Conservation (phyloP, 2,329 filamentous ascomycete genomes). For the Trichoderma harzianum region DNA sequence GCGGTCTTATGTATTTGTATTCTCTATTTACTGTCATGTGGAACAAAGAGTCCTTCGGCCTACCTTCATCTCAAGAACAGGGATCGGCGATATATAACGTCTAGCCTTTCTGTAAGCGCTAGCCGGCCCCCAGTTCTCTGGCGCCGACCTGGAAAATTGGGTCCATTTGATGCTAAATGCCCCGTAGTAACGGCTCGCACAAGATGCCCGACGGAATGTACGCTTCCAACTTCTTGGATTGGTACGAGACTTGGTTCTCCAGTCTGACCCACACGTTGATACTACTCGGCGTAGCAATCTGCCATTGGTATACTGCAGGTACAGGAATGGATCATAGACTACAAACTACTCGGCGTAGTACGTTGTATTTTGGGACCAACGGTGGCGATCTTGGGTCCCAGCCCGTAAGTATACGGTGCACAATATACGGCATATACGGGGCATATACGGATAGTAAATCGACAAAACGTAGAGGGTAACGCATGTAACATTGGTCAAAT, state of each 20-base stretch:
- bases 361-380: neutral
- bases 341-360: neutral
- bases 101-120: neutral
- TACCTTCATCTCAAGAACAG: neutral
- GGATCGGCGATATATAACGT: neutral
- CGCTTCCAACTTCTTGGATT: neutral
- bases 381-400: neutral
- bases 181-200: neutral
- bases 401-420: neutral
- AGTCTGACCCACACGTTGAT: neutral
- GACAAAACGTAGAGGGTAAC: neutral
- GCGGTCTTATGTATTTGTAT: neutral
- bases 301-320: neutral
- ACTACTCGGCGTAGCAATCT: neutral
- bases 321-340: neutral
- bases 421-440: neutral
- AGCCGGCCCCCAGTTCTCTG: neutral
- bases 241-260: neutral
- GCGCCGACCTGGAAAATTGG: neutral
- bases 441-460: neutral
- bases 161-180: neutral
- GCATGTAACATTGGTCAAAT: neutral
- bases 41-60: neutral
- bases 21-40: neutral
- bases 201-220: neutral